Percentiles rank a stretch among this genome's conserved stretches.
These are phyloP conservation scores for Penicillium sp. DNA, from an alignment of 2,329 filamentous ascomycete genomes.

Conservation along the genomic window DNA sequence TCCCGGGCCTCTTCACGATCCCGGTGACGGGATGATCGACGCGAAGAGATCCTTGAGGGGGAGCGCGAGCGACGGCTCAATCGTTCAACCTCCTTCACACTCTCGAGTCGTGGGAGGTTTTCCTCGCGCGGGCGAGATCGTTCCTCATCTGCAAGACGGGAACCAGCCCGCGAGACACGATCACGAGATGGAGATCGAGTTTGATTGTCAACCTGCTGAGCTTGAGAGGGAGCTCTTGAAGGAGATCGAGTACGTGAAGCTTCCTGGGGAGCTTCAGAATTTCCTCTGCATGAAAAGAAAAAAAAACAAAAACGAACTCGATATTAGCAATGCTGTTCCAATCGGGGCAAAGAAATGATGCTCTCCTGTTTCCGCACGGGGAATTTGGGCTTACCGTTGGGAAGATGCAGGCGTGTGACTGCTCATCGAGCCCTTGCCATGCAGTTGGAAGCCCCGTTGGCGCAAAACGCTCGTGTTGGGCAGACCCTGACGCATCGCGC, in stretches of 20 bases:
- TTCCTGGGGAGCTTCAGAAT: conserved; percentile 34
- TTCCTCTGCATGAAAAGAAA: conserved; percentile 13
- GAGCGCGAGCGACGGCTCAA: conserved; percentile 57
- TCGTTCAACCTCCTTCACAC: conserved; percentile 13
- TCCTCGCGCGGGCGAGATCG: conserved; percentile 20
- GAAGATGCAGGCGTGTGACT: conserved; percentile 18
- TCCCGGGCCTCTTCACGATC: conserved; percentile 50
- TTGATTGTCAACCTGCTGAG: conserved; percentile 12
- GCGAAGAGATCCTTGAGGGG: conserved; percentile 55
- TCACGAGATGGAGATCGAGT: conserved; percentile 41
- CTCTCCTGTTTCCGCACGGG: not conserved
- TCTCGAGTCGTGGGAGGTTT: conserved; percentile 45
- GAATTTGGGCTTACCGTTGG: conserved; percentile 25
- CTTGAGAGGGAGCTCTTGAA: conserved; percentile 24
- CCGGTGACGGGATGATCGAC: conserved; percentile 55
- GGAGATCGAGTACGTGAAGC: conserved; percentile 22
- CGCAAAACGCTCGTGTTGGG: conserved; percentile 73
- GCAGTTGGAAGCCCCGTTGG: conserved; percentile 46
- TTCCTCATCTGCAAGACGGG: conserved; percentile 35
- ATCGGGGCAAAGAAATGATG: too few species aligned
- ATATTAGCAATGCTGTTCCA: too few species aligned
- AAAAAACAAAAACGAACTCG: too few species aligned
- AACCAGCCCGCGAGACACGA: conserved; percentile 50
- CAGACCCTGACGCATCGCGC: conserved; percentile 85
- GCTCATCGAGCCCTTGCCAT: conserved; percentile 22